phyloP scores from a whole-genome alignment of 2,329 filamentous ascomycete genomes.

The Trichoderma oligosporum region DNA sequence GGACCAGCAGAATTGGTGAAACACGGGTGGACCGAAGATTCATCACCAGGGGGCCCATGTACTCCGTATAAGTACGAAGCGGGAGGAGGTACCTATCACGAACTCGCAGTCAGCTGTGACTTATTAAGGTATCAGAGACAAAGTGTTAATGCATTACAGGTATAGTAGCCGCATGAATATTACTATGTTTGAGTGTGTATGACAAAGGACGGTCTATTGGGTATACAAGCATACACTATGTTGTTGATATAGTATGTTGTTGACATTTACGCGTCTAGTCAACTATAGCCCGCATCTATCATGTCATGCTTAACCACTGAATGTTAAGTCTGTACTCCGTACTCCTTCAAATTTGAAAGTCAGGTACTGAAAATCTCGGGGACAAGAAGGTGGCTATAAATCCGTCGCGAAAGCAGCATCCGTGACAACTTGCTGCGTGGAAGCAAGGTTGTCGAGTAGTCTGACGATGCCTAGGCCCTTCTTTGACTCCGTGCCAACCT shows the following conservation, averaged over 20 bases:
- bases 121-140: not conserved
- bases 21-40: constrained; percentile 18
- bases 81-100: not conserved
- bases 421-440: not conserved
- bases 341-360: too few species aligned
- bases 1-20: constrained; percentile 17
- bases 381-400: not conserved
- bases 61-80: not conserved
- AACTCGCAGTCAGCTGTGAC: not conserved
- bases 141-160: not conserved
- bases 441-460: not conserved
- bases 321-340: too few species aligned
- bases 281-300: too few species aligned
- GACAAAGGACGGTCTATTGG: too few species aligned
- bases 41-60: constrained; percentile 10
- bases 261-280: too few species aligned
- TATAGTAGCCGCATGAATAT: not conserved
- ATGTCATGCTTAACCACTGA: too few species aligned
- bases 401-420: not conserved
- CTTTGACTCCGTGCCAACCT: constrained; percentile 6
- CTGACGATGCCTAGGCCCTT: not conserved
- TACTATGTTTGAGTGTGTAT: too few species aligned
- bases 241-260: too few species aligned
- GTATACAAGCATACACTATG: too few species aligned
- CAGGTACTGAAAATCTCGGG: too few species aligned